Evolutionary conservation across 1,284 basidiomycete genomes (phyloP), one percentile per base, ranked within the genome.

Genomic region (Trichosporon coremiiforme): DNA sequence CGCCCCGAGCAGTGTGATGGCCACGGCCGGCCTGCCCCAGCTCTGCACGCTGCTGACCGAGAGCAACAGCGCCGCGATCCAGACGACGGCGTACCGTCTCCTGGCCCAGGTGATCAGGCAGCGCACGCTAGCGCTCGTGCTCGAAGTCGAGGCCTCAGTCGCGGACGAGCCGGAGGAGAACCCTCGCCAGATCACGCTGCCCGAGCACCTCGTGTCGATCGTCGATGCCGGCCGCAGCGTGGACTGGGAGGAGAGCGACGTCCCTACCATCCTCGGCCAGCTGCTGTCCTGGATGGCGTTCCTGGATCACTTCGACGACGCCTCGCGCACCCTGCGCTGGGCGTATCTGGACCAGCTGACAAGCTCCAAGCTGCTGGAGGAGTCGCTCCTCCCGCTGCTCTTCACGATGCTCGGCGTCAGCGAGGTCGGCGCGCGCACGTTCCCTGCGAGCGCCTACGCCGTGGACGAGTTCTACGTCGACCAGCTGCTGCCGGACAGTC

Each of bases 201-300:
- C 94, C 0, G 10, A 71, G 0, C 89, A 92, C 75, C 84, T 96
- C 12, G 75, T 95, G 20, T 83, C 85, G 2, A 85, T 93, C n/a
- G 77, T 93, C 13, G 87, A 87, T 70, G 84, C 84, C 29, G 85
- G 82, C 33, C 75, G 87, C 62, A 78, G 79, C 22, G 77, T 85
- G 0, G 85, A 87, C 10, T 79, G 76, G 70, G 57, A 62, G 15
- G 71, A 68, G 8, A 57, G 84, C n/a, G 79, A 83, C 9, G 77
- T 86, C 83, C 70, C 71, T 17, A 68, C 66, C 2, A 72, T 75
- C 57, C 64, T 77, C 13, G 76, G 74, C 10, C 74, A 90, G 76
- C 84, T 98, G n/a, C 86, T 98, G 4, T 88, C 88, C 8, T 99
- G 96, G 96, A 92, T 98, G 88, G 85, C 94, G 4, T 79, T 91